Evolutionary conservation across 768 basidiomycete species (phyloP).

Genomic region (Hygrophorus russula): DNA sequence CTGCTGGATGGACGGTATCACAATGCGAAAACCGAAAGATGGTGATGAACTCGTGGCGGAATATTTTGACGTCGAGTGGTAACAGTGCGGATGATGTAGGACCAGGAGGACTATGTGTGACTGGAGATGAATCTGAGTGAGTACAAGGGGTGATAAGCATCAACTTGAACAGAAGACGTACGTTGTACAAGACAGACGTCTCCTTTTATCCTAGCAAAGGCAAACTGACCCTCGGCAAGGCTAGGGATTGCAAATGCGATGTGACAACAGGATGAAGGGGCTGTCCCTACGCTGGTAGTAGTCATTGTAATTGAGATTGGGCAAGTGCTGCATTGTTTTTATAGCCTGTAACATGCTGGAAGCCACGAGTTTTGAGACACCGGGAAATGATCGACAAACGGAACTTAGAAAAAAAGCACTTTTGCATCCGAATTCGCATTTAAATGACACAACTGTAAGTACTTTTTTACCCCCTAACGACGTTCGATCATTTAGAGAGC

Average conservation of each 20-base stretch:
- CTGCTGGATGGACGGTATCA: conserved; percentile 34
- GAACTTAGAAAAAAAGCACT: no score
- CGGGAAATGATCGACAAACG: no score
- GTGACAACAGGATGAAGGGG: background rate
- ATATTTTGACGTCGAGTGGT: conserved; percentile 40
- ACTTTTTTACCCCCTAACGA: no score
- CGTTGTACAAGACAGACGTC: conserved; percentile 54
- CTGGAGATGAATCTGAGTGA: conserved; percentile 2
- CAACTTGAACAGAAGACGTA: conserved; percentile 27
- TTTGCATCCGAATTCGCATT: no score
- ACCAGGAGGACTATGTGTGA: conserved; percentile 22
- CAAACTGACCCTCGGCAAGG: conserved; percentile 31
- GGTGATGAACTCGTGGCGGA: conserved; percentile 51
- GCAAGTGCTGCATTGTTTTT: no score
- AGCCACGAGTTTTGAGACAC: no score
- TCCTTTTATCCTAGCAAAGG: conserved; percentile 46
- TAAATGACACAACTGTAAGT: no score
- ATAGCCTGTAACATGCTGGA: no score
- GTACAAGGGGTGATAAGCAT: background rate
- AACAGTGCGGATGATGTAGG: conserved; percentile 32
- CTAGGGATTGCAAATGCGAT: conserved; percentile 20
- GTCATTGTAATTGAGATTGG: no score
- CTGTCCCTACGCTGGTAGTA: no score
- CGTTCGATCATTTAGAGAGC: background rate
- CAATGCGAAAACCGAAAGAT: conserved; percentile 46